phyloP scores from a whole-genome alignment of 192 early-diverging fungal species.

The Backusella psychrophila region DNA sequence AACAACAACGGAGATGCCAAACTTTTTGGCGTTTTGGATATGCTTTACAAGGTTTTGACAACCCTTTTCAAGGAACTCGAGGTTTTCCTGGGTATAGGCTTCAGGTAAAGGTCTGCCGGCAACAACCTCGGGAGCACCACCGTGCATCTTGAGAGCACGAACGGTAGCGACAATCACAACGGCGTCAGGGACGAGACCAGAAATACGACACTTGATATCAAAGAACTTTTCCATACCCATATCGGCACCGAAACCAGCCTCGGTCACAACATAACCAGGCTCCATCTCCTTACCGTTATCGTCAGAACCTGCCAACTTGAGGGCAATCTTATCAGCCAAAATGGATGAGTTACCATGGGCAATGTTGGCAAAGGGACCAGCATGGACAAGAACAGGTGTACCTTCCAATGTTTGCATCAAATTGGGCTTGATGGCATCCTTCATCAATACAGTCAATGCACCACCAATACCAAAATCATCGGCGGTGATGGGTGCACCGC shows the following conservation, averaged over 20 bases:
- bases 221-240: conserved; percentile 99
- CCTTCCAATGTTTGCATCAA: conserved; percentile 99
- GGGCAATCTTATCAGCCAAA: conserved; percentile 93
- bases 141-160: conserved; percentile 96
- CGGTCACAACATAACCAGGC: conserved; percentile 91
- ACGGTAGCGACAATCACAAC: conserved; percentile 96
- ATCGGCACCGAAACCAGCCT: conserved; percentile 99
- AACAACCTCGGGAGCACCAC: conserved; percentile 89
- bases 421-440: conserved; percentile 97
- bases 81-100: conserved; percentile 84
- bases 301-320: conserved; percentile 85
- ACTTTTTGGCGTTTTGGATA: conserved; percentile 86
- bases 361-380: conserved; percentile 99
- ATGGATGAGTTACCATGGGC: conserved; percentile 97
- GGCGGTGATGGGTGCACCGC: conserved; percentile 83
- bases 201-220: conserved; percentile 96
- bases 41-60: conserved; percentile 88
- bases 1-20: conserved; percentile 31
- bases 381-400: conserved; percentile 97
- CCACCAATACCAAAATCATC: conserved; percentile 97
- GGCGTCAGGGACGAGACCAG: conserved; percentile 82
- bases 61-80: conserved; percentile 81
- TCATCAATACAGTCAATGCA: conserved; percentile 96
- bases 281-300: conserved; percentile 47
- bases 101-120: conserved; percentile 91